Evolutionary conservation across 257 asterid species (phyloP), one percentile per base, ranked within the genome.

Genomic region (Datura wrightii): DNA sequence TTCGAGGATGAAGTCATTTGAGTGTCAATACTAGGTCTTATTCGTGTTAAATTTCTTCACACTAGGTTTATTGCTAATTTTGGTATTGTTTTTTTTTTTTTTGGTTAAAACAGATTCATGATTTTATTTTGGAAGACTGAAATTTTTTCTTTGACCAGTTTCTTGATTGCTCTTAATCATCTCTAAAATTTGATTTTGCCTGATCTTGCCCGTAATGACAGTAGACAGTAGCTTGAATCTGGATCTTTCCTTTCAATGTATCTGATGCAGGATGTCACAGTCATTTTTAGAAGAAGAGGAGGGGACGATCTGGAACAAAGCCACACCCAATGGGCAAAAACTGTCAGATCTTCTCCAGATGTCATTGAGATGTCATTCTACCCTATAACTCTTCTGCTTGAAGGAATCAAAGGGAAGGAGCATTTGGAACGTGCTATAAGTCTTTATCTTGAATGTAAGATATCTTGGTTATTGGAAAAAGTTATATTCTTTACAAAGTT

Each of bases 241-340:
- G 52, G 34, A 39, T 39, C 13, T 39, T 69, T 69, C 34, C 24
- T 39, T 69, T 41, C 78, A 36, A 79, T 70, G 59, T 83, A 74
- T 83, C 79, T 83, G 56, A 78, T 91, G 89, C 90, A 94, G 98
- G 98, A 94, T 87, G 91, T 92, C 48, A 94, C 97, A 0, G 93
- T 93, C 82, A 94, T 94, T 86, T 94, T 94, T 86, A 89, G 97
- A 90, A 88, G 98, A 89, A 92, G 95, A 82, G 97, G 98, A 84
- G 98, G 98, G 84, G 98, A 94, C 83, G 97, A 94, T 91, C 90
- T 94, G 85, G 98, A 94, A 87, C 97, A 92, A 88, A 91, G 91
- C 92, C 97, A 94, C 89, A 85, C 82, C 72, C 93, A 89, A 54
- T 93, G 97, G 98, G 94, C 88, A 8, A 90, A 85, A 89, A 93